phyloP scores from a whole-genome alignment of 257 asterid genomes.

The Jacaranda mimosifolia region DNA sequence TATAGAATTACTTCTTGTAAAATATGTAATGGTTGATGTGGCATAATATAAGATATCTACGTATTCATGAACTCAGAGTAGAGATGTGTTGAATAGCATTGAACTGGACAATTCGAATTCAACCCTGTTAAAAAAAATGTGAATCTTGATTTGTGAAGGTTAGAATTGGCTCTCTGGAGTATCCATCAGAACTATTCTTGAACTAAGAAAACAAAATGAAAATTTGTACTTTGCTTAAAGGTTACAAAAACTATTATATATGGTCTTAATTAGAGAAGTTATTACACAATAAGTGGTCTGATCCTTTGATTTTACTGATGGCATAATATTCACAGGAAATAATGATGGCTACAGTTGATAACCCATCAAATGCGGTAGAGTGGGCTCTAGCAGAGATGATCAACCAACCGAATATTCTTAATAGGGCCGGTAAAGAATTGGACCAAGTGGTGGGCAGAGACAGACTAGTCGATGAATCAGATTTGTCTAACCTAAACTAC shows the following conservation, averaged over 20 bases:
- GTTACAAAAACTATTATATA: background rate
- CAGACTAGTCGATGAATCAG: constrained; percentile 29
- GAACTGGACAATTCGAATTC: too few relatives aligned
- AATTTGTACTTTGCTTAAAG: too few relatives aligned
- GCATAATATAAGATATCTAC: too few relatives aligned
- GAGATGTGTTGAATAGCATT: too few relatives aligned
- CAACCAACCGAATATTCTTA: constrained; percentile 12
- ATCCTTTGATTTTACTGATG: background rate
- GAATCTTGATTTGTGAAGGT: too few relatives aligned
- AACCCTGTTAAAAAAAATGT: too few relatives aligned
- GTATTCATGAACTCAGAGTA: too few relatives aligned
- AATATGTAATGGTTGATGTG: too few relatives aligned
- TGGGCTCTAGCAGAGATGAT: constrained; percentile 37
- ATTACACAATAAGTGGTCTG: background rate
- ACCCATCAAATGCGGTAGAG: constrained; percentile 36
- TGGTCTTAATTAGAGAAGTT: background rate
- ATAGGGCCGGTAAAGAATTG: constrained; percentile 4
- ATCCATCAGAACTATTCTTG: too few relatives aligned
- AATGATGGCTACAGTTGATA: constrained; percentile 30
- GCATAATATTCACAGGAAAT: constrained; percentile 19
- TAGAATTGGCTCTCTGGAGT: too few relatives aligned
- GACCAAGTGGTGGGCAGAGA: constrained; percentile 31
- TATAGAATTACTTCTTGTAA: too few relatives aligned
- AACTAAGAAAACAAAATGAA: too few relatives aligned
- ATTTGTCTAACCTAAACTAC: background rate